Base-by-base conservation (phyloP, 768 basidiomycete genomes). In the Xerocomus brunneocitrinus region DNA sequence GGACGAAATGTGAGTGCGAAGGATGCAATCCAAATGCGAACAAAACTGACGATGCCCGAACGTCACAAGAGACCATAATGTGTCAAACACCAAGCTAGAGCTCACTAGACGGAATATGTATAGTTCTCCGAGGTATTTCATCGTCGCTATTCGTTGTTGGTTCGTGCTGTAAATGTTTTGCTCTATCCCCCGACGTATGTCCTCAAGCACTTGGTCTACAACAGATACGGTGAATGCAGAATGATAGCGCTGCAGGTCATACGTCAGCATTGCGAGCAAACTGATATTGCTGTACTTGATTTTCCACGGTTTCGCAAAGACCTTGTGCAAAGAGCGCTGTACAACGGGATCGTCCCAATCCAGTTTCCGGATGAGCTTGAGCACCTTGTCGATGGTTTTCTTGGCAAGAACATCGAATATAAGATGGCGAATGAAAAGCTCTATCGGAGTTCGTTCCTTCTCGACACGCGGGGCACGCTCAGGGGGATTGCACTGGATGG, bases 261-360 rank as follows among this genome's bases (percentile, higher is more conserved):
- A 95, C 3, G 95, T 88, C 54, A 98, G 75, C 83, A 97, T 95
- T 10, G 97, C 95, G 47, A 98, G 76, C 28, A 97, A 77, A 52
- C 85, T 81, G 61, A 99, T 83, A 63, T 91, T 95, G 54, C 85
- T 79, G 65, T 87, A 98, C 64, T 93, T 95, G 72, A 98, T 81
- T 68, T 98, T 98, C 94, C 95, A 97, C 3, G 95, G 89, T 63
- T 97, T 95, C n/a, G 90, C 91, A 73, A 99, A 99, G 38, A 91
- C 82, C 65, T 91, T 90, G 73, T 87, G 84, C 7, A 98, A 76
- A 24, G 80, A 81, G 27, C 77, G 77, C 36, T 80, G 79, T 30
- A 88, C 64, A 24, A 71, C 56, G 7, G 73, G 68, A 66, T 91
- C 84, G n/a, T 95, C 91, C 97, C 97, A 99, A 62, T 98, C 87